Base-by-base conservation (phyloP, 768 basidiomycete species). In the Mycena floridula region DNA sequence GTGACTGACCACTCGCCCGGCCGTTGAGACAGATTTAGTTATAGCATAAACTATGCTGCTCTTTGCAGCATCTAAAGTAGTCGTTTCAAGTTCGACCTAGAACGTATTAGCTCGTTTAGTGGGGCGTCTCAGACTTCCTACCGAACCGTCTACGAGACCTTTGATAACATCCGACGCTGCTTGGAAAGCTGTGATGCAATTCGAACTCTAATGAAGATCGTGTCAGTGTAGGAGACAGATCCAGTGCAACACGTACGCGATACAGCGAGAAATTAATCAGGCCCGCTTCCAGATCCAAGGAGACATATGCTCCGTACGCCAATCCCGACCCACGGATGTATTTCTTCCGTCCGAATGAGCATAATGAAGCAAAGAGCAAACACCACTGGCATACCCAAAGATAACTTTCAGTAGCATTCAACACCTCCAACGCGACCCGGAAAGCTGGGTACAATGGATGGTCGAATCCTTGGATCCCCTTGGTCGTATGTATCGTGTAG, bases 351-450 rank as follows among this genome's bases (percentile, higher is more conserved):
- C 43, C 45, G n/a, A 41, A 15, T n/a, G 35, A 45, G 26, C 43
- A 42, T 61, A 43, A 40, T 12, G 15, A 38, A 24, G 28, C 32
- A 20, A 36, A 16, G 28, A 43, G 7, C 37, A 27, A 38, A 27
- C 7, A 22, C 51, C 2, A 5, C 27, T 16, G 25, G 48, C 61
- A 27, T 62, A 90, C 89, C 95, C 95, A 98, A 45, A 97, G 78
- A 60, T 84, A 96, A 51, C 90, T 88, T 68, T 98, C 96, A 8
- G 90, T 82, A 11, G 91, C 94, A 53, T 96, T 96, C 41, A 99
- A 69, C 13, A 92, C 80, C 52, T 94, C 88, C 2, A 82, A 65
- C 4, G 93, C 82, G n/a, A 98, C 76, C 18, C 83, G 76, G 22
- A 95, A 65, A n/a, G 84, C 85, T 3, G 95, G 84, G 54, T 83